These are phyloP conservation scores for Penicillium sp. DNA, from an alignment of 2,329 filamentous ascomycete genomes.

Conservation along the genomic window DNA sequence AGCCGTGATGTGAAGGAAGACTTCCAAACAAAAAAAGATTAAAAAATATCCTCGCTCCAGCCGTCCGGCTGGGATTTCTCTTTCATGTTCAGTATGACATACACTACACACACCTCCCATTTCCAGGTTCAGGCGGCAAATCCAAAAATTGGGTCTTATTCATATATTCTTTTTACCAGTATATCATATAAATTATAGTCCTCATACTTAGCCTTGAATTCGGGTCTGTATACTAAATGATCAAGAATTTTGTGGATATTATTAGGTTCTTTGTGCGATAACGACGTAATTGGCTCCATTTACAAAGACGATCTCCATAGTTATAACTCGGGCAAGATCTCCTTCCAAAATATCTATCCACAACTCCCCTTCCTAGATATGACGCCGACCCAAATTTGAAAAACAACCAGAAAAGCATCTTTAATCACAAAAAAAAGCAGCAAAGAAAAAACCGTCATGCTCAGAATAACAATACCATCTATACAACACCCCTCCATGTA, in stretches of 20 bases:
- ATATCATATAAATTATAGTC: neutral
- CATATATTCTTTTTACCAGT: neutral
- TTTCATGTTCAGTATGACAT: constrained; percentile 47
- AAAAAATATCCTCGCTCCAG: constrained; percentile 46
- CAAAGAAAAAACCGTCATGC: too few species aligned
- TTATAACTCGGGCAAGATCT: constrained; percentile 15
- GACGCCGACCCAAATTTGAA: neutral
- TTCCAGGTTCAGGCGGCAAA: constrained; percentile 42
- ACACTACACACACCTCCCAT: constrained; percentile 41
- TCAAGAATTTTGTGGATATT: neutral
- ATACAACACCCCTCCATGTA: neutral
- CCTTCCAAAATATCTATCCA: neutral
- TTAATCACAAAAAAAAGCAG: neutral
- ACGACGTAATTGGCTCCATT: constrained; percentile 15
- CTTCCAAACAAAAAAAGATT: constrained; percentile 43
- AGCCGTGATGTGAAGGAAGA: constrained; percentile 45
- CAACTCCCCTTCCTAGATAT: neutral
- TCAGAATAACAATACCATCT: too few species aligned
- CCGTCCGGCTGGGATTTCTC: constrained; percentile 38
- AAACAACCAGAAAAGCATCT: too few species aligned
- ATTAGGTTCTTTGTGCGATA: constrained; percentile 19
- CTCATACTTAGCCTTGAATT: neutral
- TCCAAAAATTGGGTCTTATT: constrained; percentile 36
- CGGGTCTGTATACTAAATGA: neutral
- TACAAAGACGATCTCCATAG: neutral